Conservation (phyloP, 2,329 filamentous ascomycete species). For the Fusarium chlamydosporum region DNA sequence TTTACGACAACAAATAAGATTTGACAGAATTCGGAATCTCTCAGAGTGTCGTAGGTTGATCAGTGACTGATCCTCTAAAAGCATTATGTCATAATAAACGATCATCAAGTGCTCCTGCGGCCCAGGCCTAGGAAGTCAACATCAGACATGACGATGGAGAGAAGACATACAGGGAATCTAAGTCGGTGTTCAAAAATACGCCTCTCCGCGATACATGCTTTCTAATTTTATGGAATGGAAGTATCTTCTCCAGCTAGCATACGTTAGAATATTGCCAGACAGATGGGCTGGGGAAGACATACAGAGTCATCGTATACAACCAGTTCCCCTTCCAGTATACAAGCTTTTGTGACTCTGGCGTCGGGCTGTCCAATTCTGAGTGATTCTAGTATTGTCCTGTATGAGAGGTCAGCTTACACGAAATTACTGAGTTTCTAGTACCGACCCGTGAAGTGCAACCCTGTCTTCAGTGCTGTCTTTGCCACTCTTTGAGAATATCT, state of each 20-base stretch:
- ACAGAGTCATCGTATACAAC: constrained; percentile 80
- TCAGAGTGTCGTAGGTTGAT: constrained; percentile 68
- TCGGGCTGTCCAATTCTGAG: constrained; percentile 71
- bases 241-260: constrained; percentile 68
- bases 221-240: constrained; percentile 85
- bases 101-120: constrained; percentile 72
- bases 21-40: constrained; percentile 71
- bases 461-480: constrained; percentile 88
- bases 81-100: constrained; percentile 71
- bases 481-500: constrained; percentile 92
- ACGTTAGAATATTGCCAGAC: constrained; percentile 25
- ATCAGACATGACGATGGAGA: constrained; percentile 24
- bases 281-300: constrained; percentile 22
- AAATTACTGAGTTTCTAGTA: neutral
- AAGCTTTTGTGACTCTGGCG: constrained; percentile 73
- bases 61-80: constrained; percentile 68
- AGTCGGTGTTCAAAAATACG: constrained; percentile 73
- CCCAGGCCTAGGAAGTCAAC: constrained; percentile 57
- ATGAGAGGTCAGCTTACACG: constrained; percentile 25
- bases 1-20: constrained; percentile 64
- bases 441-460: constrained; percentile 68
- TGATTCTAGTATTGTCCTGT: constrained; percentile 71
- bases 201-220: constrained; percentile 84
- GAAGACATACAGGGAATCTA: constrained; percentile 74
- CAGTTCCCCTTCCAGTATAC: constrained; percentile 87